Base-by-base conservation (phyloP, 2,329 filamentous ascomycete species). In the Arthroderma sp. region DNA sequence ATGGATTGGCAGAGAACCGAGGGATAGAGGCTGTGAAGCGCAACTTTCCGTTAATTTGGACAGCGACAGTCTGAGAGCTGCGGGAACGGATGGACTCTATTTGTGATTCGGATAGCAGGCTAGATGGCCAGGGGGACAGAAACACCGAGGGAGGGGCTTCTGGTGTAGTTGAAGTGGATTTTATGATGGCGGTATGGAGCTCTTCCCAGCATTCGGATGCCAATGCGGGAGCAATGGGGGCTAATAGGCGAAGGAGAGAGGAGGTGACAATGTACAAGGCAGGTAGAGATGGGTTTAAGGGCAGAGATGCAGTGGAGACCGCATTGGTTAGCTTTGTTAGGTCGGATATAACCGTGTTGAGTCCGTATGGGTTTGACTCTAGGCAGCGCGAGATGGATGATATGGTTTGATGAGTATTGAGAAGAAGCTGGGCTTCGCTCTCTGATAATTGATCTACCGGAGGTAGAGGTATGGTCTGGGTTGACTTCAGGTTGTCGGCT, bases 281-380 rank as follows among this genome's bases (percentile, higher is more conserved):
- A 3, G 58, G 54, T 33, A 69, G 66, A 4, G 66, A 66, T 27
- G 46, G 9, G 6, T 22, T 38, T 7, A 33, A 29, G 7, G 63
- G 63, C 2, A 62, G 48, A 1, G 61, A 51, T 9, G 70, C 64
- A 3, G 72, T 71, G 30, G 71, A 60, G 9, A 87, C 65, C 1
- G 69, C 63, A 59, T 94, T 94, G 3, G 85, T 88, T 10, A 94
- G 70, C 36, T 75, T 78, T 73, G 86, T 94, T 9, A 94, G 70
- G 56, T 89, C 82, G 1, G 85, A 91, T 11, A 94, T 74, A 6
- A 85, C 73, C 0, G 86, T 93, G 65, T 94, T 94, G 43, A 94
- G 71, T 1, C 82, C 73, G 58, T 87, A 83, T 1, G 86, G 78
- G 46, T 79, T 75, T 42, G 75, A 73, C 22, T 80, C 72, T 56